phyloP scores from a whole-genome alignment of 2,329 filamentous ascomycete species.

The Graphiopsis chlorocephala region DNA sequence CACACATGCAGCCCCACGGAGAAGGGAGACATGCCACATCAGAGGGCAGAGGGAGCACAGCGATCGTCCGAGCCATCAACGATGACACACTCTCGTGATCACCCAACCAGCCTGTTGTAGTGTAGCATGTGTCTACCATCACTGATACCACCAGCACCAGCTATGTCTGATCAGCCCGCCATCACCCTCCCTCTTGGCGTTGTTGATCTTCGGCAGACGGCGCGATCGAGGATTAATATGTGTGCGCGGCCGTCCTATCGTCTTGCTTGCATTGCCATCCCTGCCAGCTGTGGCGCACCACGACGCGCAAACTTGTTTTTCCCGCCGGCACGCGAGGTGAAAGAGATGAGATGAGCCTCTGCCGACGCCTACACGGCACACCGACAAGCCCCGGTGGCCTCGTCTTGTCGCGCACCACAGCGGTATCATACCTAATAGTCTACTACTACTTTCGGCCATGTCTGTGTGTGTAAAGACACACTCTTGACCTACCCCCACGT shows the following conservation, averaged over 20 bases:
- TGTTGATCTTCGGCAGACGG: background rate
- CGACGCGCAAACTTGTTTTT: slow-evolving; percentile 8
- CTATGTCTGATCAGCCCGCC: background rate
- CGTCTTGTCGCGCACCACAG: background rate
- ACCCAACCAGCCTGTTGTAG: background rate
- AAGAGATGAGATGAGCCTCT: background rate
- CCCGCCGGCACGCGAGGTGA: slow-evolving; percentile 6
- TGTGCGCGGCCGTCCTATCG: background rate
- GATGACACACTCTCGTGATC: background rate
- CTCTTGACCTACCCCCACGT: background rate
- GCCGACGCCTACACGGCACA: background rate
- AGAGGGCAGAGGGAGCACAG: too few relatives aligned
- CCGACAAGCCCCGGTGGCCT: background rate
- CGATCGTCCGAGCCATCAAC: background rate
- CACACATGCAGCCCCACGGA: background rate
- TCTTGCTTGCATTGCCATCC: background rate
- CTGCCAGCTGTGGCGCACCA: background rate
- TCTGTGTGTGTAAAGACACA: background rate
- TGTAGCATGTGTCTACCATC: background rate
- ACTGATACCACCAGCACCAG: background rate
- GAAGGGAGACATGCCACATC: background rate
- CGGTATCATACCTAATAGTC: background rate
- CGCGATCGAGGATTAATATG: background rate
- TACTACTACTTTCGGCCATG: background rate
- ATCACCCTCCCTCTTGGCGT: background rate